A percentile compares a stretch with the other conserved stretches of the same genome.
phyloP scores from a whole-genome alignment of 192 early-diverging fungal genomes.

The Funneliformis geosporum region DNA sequence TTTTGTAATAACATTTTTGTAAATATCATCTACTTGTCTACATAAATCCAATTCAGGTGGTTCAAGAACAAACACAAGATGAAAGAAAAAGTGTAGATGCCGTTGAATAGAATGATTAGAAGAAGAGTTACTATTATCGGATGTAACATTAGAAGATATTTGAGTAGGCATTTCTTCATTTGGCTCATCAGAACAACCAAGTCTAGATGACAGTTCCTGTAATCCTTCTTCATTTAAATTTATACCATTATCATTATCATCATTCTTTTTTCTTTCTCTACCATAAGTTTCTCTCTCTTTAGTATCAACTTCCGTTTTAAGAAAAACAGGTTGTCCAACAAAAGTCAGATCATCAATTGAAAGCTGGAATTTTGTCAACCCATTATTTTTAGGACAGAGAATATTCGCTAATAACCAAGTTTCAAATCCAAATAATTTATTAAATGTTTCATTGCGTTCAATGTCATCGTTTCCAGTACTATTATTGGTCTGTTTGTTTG shows the following conservation, averaged over 20 bases:
- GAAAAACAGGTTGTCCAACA: slow-evolving; percentile 66
- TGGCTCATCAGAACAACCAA: not conserved
- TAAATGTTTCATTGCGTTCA: slow-evolving; percentile 6
- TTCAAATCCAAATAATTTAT: slow-evolving; percentile 69
- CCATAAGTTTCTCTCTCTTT: slow-evolving; percentile 34
- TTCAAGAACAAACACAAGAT: slow-evolving; percentile 75
- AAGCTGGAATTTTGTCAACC: slow-evolving; percentile 85
- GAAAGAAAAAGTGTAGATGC: slow-evolving; percentile 65
- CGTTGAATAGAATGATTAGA: slow-evolving; percentile 14
- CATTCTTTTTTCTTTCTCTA: slow-evolving; percentile 38
- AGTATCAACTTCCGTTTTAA: slow-evolving; percentile 41
- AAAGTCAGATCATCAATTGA: slow-evolving; percentile 85
- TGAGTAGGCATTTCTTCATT: not conserved
- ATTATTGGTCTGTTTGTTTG: slow-evolving; percentile 33
- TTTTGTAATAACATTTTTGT: slow-evolving; percentile 69
- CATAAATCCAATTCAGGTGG: slow-evolving; percentile 55
- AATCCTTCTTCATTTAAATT: slow-evolving; percentile 53
- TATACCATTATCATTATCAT: slow-evolving; percentile 57
- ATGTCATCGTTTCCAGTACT: slow-evolving; percentile 28
- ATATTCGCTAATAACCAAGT: slow-evolving; percentile 76
- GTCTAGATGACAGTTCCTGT: slow-evolving; percentile 33
- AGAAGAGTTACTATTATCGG: slow-evolving; percentile 31
- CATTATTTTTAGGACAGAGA: slow-evolving; percentile 84
- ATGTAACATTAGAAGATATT: not conserved
- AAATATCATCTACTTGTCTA: slow-evolving; percentile 65